Base-by-base conservation (phyloP, 176 grass and related monocot genomes). In the Oryza meyeriana region DNA sequence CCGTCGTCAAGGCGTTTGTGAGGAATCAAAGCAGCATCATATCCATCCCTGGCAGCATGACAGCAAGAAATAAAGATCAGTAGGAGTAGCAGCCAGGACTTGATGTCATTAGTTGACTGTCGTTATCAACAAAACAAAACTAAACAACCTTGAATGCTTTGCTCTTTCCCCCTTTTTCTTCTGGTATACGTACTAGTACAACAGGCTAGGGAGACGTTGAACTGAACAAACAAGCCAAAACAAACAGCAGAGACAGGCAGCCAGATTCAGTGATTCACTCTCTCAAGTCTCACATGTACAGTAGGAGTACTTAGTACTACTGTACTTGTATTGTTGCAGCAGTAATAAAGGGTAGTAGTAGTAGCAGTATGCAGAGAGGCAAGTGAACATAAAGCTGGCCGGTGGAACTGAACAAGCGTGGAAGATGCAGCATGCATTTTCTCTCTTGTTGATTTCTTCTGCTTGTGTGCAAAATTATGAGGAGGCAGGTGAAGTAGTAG, bases 71-170 rank as follows among this genome's bases (percentile, higher is more conserved):
- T 65, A 24, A 12, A 38, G 39, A 18, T 13, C 0, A 28, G 8
- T 5, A 8, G 28, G 0, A 36, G 8, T 9, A 8, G 28, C 1
- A 50, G 16, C 14, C 4, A 4, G 47, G 16, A 7, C 25, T 8
- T 32, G 86, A 72, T 45, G 86, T 67, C 86, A 74, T 79, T 67
- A 65, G 80, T 83, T 83, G 80, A 78, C 86, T 44, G 55, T 83
- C 74, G 74, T 78, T 78, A 65, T 78, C 42, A 52, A 12, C 5
- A 52, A 40, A 76, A 78, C 39, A 42, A 36, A 76, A 50, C 22
- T 1, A 1, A 20, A 20, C 50, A 55, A 8, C 50, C 18, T n/a
- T 55, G 50, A 55, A 55, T n/a, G 50, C 50, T 22, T 55, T 55
- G 17, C 18, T n/a, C 6, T 55, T n/a, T 9, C 20, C 6, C 50